Evolutionary conservation across 2,329 filamentous ascomycete genomes (phyloP), one percentile per base, ranked within the genome.

Genomic region (Talaromyces sp.): DNA sequence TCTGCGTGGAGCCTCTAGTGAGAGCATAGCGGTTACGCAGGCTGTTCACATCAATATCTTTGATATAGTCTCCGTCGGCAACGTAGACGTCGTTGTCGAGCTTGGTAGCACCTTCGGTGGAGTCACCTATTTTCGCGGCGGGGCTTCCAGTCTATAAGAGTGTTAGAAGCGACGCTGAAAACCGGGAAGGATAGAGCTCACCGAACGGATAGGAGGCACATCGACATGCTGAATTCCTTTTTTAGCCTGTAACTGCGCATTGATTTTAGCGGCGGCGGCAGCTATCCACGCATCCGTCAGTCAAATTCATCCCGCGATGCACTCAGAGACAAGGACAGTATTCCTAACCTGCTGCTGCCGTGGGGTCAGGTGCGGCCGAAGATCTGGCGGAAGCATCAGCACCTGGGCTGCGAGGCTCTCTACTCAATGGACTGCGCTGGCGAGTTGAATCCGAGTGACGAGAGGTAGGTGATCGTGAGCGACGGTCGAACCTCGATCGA

Each of bases 41-140:
- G 80, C 98, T 94, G 79, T 99, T 99, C 83, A 99, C 92, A 83
- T 98, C 95, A 75, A 99, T 97, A 75, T 99, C 95, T 80, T 96
- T 95, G 81, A 99, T 98, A 78, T 91, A 98, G 80, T 99, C 95
- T 73, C 95, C 95, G 76, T 98, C 95, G 68, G 93, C 90, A 72
- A 96, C 90, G 76, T 98, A 98, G 77, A 97, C 90, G 73, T 96
- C 92, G 73, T 90, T 88, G 73, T 94, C 92, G 77, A 96, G 85
- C 67, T 87, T 87, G 24, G 79, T 79, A 61, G 74, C 75, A 52
- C 80, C 81, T n/a, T 81, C 76, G 52, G 78, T 76, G 47, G 84
- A 80, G 31, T 84, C 81, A 22, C 85, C 81, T 56, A 87, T 85
- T 75, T 86, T 86, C 60, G 78, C 79, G 66, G 82, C 80, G 68